phyloP scores from a whole-genome alignment of 805 yeast genomes.

The Zygotorulaspora danielsina region DNA sequence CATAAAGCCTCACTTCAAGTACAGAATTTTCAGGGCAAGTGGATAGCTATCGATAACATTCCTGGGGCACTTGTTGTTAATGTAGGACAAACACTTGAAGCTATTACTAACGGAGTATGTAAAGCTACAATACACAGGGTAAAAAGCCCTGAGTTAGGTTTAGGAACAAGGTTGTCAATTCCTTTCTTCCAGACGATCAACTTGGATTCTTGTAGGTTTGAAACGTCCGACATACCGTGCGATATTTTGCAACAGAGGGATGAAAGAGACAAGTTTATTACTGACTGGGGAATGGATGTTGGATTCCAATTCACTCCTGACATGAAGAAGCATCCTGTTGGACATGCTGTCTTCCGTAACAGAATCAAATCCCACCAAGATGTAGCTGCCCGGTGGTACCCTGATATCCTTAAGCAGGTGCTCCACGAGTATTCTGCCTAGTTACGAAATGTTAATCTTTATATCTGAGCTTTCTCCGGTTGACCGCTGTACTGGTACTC shows the following conservation, averaged over 20 bases:
- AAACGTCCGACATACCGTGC: conserved; percentile 12
- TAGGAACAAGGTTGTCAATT: conserved; percentile 23
- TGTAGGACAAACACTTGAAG: conserved; percentile 59
- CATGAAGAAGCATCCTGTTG: conserved; percentile 25
- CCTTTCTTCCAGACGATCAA: conserved; percentile 25
- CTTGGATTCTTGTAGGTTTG: conserved; percentile 13
- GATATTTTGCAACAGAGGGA: conserved; percentile 14
- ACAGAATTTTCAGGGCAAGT: conserved; percentile 49
- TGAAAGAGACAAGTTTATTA: conserved; percentile 17
- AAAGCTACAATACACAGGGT: conserved; percentile 58
- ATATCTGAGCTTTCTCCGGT: no score
- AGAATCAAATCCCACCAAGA: conserved; percentile 40
- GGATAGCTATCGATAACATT: conserved; percentile 53
- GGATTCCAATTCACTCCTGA: conserved; percentile 22
- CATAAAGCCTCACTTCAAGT: conserved; percentile 52
- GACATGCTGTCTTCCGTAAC: conserved; percentile 41
- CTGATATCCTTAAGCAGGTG: conserved; percentile 27
- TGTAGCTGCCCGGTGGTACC: conserved; percentile 40
- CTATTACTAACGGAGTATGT: conserved; percentile 54
- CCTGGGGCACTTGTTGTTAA: conserved; percentile 50
- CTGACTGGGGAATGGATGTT: conserved; percentile 17
- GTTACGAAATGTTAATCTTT: no score
- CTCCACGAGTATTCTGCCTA: no score
- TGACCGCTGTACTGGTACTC: no score
- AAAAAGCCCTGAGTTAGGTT: conserved; percentile 39